These are phyloP conservation scores for Sarcodon aspratus DNA, from an alignment of 768 basidiomycete species.

Conservation along the genomic window DNA sequence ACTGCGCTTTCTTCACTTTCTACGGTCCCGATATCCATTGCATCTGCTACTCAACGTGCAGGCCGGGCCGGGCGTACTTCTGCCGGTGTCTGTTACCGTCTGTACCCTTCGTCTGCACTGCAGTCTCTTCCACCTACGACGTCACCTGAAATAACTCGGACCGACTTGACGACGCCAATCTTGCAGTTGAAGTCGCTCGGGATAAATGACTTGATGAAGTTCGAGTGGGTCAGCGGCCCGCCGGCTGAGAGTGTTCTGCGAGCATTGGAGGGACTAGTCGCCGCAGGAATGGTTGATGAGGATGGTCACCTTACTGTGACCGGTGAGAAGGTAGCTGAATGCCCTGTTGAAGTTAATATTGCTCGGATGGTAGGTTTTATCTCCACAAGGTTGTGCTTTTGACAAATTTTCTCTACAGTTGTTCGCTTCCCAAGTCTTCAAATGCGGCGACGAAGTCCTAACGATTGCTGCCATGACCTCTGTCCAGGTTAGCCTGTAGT, in stretches of 20 bases:
- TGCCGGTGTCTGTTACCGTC: constrained; percentile 83
- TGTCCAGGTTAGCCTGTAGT: constrained; percentile 48
- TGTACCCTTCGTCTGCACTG: constrained; percentile 64
- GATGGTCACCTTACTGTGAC: constrained; percentile 66
- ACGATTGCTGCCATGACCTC: constrained; percentile 95
- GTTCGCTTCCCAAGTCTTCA: constrained; percentile 73
- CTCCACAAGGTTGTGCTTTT: background rate
- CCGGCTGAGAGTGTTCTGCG: constrained; percentile 78
- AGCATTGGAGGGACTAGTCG: constrained; percentile 74
- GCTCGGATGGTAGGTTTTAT: constrained; percentile 69
- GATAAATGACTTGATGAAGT: constrained; percentile 90
- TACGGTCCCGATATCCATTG: constrained; percentile 73
- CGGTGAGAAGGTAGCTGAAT: constrained; percentile 86
- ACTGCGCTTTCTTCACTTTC: constrained; percentile 78
- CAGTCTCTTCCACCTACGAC: constrained; percentile 55
- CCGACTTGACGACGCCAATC: constrained; percentile 85
- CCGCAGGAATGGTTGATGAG: constrained; percentile 75
- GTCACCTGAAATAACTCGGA: constrained; percentile 83
- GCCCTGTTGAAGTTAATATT: constrained; percentile 85
- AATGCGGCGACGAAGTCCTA: constrained; percentile 90
- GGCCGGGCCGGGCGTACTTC: constrained; percentile 94
- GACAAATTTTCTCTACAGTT: constrained; percentile 35
- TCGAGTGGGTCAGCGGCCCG: constrained; percentile 90
- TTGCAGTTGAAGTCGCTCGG: constrained; percentile 92
- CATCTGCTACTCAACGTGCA: constrained; percentile 87